phyloP scores from a whole-genome alignment of 208 protist genomes.

The Vickermania ingenoplastis region DNA sequence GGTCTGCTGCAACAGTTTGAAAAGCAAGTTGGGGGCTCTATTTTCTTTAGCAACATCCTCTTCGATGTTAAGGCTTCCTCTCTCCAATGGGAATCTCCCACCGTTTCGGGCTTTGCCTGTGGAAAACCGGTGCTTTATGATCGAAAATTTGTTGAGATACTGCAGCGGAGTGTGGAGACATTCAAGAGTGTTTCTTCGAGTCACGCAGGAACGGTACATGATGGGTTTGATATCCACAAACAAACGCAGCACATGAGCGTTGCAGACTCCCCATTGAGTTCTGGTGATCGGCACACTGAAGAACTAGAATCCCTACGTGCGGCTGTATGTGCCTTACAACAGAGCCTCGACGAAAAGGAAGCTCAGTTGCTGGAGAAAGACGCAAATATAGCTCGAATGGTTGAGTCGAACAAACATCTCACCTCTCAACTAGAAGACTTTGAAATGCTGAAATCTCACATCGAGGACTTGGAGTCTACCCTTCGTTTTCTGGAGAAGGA shows the following conservation, averaged over 20 bases:
- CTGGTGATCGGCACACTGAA: too few relatives aligned
- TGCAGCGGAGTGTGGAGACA: constrained; percentile 4
- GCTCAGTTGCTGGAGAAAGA: too few relatives aligned
- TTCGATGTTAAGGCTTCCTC: constrained; percentile 60
- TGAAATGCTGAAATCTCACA: not conserved
- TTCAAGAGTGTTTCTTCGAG: not conserved
- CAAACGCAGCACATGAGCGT: too few relatives aligned
- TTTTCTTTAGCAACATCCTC: constrained; percentile 57
- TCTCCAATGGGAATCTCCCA: constrained; percentile 44
- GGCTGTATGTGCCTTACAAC: too few relatives aligned
- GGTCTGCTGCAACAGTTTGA: constrained; percentile 35
- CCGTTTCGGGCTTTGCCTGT: constrained; percentile 28
- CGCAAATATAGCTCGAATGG: too few relatives aligned
- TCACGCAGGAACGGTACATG: too few relatives aligned
- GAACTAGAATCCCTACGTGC: too few relatives aligned
- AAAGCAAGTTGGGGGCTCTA: constrained; percentile 32
- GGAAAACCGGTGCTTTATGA: constrained; percentile 47
- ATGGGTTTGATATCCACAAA: too few relatives aligned
- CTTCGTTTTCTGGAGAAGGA: not conserved
- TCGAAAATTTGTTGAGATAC: constrained; percentile 14
- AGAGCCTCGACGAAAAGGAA: too few relatives aligned
- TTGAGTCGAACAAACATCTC: too few relatives aligned
- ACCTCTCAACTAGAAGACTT: too few relatives aligned
- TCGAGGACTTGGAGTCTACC: not conserved
- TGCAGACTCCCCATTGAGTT: too few relatives aligned